A percentile compares a stretch with the other conserved stretches of the same genome.
These are phyloP conservation scores for Metahyphopichia silvanorum DNA, from an alignment of 805 yeast species.

Conservation along the genomic window DNA sequence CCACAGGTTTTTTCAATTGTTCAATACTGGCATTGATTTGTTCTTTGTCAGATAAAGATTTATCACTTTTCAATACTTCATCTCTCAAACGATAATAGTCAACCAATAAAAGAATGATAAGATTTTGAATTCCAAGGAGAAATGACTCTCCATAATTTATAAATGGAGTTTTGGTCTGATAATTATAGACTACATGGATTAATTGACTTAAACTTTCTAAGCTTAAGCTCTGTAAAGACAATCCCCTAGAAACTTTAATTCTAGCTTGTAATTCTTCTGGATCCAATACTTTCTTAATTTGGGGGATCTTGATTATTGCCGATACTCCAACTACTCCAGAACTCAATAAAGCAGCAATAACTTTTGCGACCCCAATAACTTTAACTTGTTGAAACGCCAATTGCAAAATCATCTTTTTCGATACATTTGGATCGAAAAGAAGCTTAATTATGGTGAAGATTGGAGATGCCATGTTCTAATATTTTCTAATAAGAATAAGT, in stretches of 20 bases:
- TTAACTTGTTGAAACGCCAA: conserved; percentile 32
- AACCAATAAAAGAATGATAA: conserved; percentile 31
- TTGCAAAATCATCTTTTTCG: conserved; percentile 35
- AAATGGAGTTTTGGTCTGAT: conserved; percentile 30
- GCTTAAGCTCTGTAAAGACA: conserved; percentile 31
- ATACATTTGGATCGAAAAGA: conserved; percentile 37
- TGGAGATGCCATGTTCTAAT: conserved; percentile 24
- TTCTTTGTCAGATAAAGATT: conserved; percentile 13
- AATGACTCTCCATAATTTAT: conserved; percentile 40
- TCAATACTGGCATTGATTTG: conserved; percentile 11
- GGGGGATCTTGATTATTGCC: conserved; percentile 39
- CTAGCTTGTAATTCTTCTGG: conserved; percentile 22
- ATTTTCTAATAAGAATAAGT: too few species aligned
- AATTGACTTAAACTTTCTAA: conserved; percentile 36
- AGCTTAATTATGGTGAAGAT: conserved; percentile 25
- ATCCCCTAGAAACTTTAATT: conserved; percentile 32
- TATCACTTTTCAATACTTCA: conserved; percentile 10
- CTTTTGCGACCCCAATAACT: conserved; percentile 31
- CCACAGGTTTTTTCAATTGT: conserved; percentile 24
- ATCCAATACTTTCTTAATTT: conserved; percentile 30
- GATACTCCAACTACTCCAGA: conserved; percentile 34
- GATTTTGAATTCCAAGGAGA: conserved; percentile 37
- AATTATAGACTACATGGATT: conserved; percentile 37
- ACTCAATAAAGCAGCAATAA: conserved; percentile 30
- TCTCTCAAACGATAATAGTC: conserved; percentile 28